A percentile compares a stretch with the other conserved stretches of the same genome.
These are phyloP conservation scores for Dalbergia oliveri DNA, from an alignment of 306 rosid genomes.

Conservation along the genomic window DNA sequence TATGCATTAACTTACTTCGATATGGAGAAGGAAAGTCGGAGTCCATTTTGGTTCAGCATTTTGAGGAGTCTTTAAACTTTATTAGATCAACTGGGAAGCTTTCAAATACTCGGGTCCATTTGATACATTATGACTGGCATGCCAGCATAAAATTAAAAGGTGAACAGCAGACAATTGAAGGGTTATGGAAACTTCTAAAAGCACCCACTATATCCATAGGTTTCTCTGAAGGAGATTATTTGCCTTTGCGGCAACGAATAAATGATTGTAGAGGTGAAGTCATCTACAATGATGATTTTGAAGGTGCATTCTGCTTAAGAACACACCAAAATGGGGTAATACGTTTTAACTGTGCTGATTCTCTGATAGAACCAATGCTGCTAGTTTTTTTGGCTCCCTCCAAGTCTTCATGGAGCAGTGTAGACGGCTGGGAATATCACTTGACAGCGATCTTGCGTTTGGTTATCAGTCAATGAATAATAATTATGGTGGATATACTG, in stretches of 20 bases:
- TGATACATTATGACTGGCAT: constrained; percentile 97
- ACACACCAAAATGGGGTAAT: constrained; percentile 91
- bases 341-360: constrained; percentile 98
- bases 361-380: constrained; percentile 99
- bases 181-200: constrained; percentile 88
- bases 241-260: constrained; percentile 80
- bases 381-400: constrained; percentile 95
- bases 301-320: constrained; percentile 94
- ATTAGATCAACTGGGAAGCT: constrained; percentile 81
- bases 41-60: constrained; percentile 88
- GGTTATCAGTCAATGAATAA: constrained; percentile 71
- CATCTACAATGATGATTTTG: constrained; percentile 71
- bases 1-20: constrained; percentile 91
- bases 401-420: constrained; percentile 98
- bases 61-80: constrained; percentile 82
- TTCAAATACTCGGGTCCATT: constrained; percentile 73
- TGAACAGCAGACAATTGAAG: constrained; percentile 95
- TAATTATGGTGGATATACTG: constrained; percentile 75
- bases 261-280: constrained; percentile 92
- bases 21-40: constrained; percentile 97
- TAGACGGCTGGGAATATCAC: constrained; percentile 93
- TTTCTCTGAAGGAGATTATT: constrained; percentile 93
- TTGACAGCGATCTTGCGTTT: constrained; percentile 80
- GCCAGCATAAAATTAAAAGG: constrained; percentile 85
- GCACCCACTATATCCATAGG: constrained; percentile 80